These are phyloP conservation scores for Leccinum subgranulosum DNA, from an alignment of 768 basidiomycete species.

Conservation along the genomic window DNA sequence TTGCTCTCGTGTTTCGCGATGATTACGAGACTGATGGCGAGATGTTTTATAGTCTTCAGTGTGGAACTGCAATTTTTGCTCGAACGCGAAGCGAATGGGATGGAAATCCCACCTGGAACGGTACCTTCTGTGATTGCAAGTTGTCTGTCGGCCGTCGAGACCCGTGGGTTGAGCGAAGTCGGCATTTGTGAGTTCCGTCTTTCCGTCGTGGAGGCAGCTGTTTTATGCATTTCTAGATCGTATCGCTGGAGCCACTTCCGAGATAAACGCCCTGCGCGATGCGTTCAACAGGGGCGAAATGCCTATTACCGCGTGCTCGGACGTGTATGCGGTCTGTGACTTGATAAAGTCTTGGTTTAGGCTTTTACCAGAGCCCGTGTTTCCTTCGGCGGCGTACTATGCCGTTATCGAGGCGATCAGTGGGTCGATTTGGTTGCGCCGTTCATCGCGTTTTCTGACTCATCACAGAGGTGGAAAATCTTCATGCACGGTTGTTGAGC, in stretches of 20 bases:
- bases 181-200: slow-evolving; percentile 68
- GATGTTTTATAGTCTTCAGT: slow-evolving; percentile 54
- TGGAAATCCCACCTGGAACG: slow-evolving; percentile 49
- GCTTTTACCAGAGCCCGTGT: slow-evolving; percentile 73
- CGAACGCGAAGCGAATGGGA: slow-evolving; percentile 56
- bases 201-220: not conserved
- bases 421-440: slow-evolving; percentile 32
- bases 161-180: slow-evolving; percentile 73
- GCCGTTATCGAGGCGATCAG: slow-evolving; percentile 70
- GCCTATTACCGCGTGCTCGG: slow-evolving; percentile 56
- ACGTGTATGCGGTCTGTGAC: slow-evolving; percentile 83
- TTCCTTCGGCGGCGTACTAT: slow-evolving; percentile 66
- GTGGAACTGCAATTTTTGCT: slow-evolving; percentile 71
- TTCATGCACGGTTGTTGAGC: slow-evolving; percentile 59
- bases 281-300: slow-evolving; percentile 72
- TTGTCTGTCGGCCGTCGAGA: slow-evolving; percentile 69
- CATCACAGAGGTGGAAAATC: slow-evolving; percentile 59
- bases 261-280: slow-evolving; percentile 67
- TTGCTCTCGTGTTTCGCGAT: not conserved
- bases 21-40: not conserved
- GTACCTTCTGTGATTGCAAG: slow-evolving; percentile 65
- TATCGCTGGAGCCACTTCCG: slow-evolving; percentile 71
- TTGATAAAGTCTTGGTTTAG: slow-evolving; percentile 86
- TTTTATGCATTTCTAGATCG: slow-evolving; percentile 51
- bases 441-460: slow-evolving; percentile 5